A percentile compares a stretch with the other conserved stretches of the same genome.
These are phyloP conservation scores for Mariannaea elegans DNA, from an alignment of 2,329 filamentous ascomycete genomes.

Conservation along the genomic window DNA sequence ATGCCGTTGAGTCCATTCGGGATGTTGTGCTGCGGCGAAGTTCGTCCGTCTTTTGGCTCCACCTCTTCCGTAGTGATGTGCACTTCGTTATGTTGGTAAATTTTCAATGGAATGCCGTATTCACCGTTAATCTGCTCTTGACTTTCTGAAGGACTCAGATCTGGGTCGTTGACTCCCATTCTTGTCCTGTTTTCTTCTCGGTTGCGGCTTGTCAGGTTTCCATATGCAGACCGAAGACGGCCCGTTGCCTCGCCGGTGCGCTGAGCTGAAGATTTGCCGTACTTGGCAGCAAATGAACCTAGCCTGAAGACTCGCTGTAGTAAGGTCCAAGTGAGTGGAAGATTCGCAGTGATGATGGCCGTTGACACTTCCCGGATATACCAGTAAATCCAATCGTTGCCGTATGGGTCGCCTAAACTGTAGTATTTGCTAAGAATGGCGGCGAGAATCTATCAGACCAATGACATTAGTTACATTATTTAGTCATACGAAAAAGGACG, in stretches of 20 bases:
- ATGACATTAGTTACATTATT: neutral
- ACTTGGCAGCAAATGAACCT: constrained; percentile 38
- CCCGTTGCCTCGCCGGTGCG: constrained; percentile 35
- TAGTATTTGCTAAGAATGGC: constrained; percentile 50
- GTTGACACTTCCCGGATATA: constrained; percentile 57
- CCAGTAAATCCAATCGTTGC: constrained; percentile 53
- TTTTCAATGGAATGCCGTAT: constrained; percentile 46
- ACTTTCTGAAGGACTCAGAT: constrained; percentile 43
- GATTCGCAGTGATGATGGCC: constrained; percentile 54
- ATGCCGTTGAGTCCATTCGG: neutral
- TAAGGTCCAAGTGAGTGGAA: constrained; percentile 54
- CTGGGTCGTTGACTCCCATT: constrained; percentile 18
- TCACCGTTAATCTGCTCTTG: constrained; percentile 49
- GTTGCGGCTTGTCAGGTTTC: constrained; percentile 37
- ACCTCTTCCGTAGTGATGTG: constrained; percentile 36
- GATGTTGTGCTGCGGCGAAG: neutral
- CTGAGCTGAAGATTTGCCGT: constrained; percentile 37
- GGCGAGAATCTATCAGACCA: constrained; percentile 30
- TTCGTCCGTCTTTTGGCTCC: neutral
- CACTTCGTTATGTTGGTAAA: constrained; percentile 50
- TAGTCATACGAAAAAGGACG: neutral
- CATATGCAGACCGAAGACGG: constrained; percentile 34
- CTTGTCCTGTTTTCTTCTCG: constrained; percentile 25
- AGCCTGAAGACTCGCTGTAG: constrained; percentile 49
- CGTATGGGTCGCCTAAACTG: constrained; percentile 51